Base-by-base conservation (phyloP, 2,329 filamentous ascomycete species). In the Tympanopsis confertula region DNA sequence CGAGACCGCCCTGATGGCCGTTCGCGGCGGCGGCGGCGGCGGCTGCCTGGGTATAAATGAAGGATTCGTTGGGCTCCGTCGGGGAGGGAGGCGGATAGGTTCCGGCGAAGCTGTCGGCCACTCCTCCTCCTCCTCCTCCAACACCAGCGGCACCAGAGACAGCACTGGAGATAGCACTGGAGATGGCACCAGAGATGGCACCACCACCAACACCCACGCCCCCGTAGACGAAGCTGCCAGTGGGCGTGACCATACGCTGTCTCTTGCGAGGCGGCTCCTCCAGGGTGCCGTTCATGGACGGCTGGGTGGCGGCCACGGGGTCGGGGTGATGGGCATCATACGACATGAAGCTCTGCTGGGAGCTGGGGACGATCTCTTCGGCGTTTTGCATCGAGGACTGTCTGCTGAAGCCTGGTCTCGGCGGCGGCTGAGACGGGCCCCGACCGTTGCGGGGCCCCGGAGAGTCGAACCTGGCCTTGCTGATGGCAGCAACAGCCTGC, bases 401-500 rank as follows among this genome's bases (percentile, higher is more conserved):
- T 39, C 82, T 74, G 52, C 77, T 79, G 47, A 84, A 82, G 47
- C 80, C 78, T 26, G 78, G 71, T 1, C 82, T 74, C 30, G 79
- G 70, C 18, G 78, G 71, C 2, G 75, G 75, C 5, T 78, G 77
- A 46, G 73, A 78, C 22, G 22, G 22, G 22, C 7, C 22, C 7
- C 22, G 22, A 26, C n/a, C n/a, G 40, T 63, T 68, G 41, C 83
- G 69, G 4, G 82, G 82, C 5, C 73, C 81, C 2, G 88, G 87
- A 2, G 88, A 94, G 55, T 95, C 88, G 49, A 95, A 82, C 12
- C 89, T 76, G 13, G 91, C 89, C 63, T 96, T 95, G 71, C 86
- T 95, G 58, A 98, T 93, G 41, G 91, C 89, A 43, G 87, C 88
- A 40, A 98, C 85, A 19, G 91, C 91, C 50, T 87, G 89, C 4